Conservation (phyloP, 2,329 filamentous ascomycete genomes). For the Cladosporium sp. region DNA sequence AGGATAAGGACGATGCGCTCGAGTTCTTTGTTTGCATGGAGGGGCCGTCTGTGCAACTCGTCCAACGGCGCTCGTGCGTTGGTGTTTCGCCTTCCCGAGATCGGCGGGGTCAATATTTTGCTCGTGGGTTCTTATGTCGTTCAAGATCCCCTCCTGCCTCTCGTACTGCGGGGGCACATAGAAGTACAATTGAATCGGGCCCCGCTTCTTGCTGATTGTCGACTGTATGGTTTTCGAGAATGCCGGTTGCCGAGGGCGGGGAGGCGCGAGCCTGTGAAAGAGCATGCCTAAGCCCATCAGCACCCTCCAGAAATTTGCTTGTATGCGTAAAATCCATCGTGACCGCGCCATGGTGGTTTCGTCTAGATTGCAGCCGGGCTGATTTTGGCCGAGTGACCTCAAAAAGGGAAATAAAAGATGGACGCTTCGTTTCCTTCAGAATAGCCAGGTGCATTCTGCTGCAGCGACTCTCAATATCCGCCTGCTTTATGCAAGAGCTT, state of each 20-base stretch:
- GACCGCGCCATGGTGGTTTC: constrained; percentile 29
- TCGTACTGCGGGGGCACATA: constrained; percentile 52
- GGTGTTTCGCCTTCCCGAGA: constrained; percentile 16
- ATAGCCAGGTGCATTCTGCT: neutral
- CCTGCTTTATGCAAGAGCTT: neutral
- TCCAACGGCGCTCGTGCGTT: constrained; percentile 19
- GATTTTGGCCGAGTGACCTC: neutral
- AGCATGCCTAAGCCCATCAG: constrained; percentile 65
- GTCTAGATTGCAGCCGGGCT: constrained; percentile 12
- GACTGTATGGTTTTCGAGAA: constrained; percentile 54
- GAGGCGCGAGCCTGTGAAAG: constrained; percentile 56
- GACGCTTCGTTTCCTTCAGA: neutral
- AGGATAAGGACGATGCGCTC: constrained; percentile 40
- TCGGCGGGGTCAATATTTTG: constrained; percentile 13
- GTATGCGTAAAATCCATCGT: constrained; percentile 56
- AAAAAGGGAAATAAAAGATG: neutral
- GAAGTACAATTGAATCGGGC: constrained; percentile 51
- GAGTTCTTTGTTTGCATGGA: constrained; percentile 29
- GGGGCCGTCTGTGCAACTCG: constrained; percentile 17
- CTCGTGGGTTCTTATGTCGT: constrained; percentile 9
- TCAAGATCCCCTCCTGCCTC: constrained; percentile 34
- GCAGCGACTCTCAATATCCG: neutral
- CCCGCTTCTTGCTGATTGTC: constrained; percentile 40
- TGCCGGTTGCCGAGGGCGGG: constrained; percentile 53
- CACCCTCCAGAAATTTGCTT: constrained; percentile 60